These are phyloP conservation scores for Funneliformis mosseae DNA, from an alignment of 192 early-diverging fungal species.

Conservation along the genomic window DNA sequence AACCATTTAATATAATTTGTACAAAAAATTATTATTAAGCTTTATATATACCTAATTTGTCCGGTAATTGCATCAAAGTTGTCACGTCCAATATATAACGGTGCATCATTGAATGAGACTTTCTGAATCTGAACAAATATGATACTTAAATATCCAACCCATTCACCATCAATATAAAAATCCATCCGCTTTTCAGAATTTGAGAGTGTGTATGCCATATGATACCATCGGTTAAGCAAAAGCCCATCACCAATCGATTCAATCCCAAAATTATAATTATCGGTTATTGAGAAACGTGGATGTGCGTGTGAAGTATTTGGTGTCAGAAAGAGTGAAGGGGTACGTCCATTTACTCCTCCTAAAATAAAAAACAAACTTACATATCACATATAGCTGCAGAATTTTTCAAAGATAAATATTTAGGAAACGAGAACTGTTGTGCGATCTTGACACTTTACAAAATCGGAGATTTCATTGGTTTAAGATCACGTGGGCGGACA, in stretches of 20 bases:
- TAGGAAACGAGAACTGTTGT: no score
- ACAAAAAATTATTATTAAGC: neutral
- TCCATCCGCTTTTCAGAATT: slow-evolving; percentile 16
- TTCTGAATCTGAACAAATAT: neutral
- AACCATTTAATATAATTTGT: neutral
- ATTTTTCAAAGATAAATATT: neutral
- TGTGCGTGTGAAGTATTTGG: neutral
- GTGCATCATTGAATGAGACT: no score
- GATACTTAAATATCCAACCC: slow-evolving; percentile 6
- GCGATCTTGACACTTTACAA: no score
- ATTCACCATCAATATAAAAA: slow-evolving; percentile 22
- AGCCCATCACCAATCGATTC: neutral
- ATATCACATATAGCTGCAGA: neutral
- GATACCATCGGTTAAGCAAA: slow-evolving; percentile 16
- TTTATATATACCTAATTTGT: neutral
- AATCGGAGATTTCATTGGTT: no score
- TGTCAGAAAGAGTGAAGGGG: slow-evolving; percentile 22
- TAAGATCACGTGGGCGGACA: no score
- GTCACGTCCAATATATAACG: no score
- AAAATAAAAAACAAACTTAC: neutral
- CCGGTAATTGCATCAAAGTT: no score
- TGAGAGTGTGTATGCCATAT: slow-evolving; percentile 29
- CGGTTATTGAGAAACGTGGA: neutral
- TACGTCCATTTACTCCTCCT: neutral
- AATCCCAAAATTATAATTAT: neutral